Conservation (phyloP, 2,329 filamentous ascomycete genomes). For the Elsinoe fawcettii region DNA sequence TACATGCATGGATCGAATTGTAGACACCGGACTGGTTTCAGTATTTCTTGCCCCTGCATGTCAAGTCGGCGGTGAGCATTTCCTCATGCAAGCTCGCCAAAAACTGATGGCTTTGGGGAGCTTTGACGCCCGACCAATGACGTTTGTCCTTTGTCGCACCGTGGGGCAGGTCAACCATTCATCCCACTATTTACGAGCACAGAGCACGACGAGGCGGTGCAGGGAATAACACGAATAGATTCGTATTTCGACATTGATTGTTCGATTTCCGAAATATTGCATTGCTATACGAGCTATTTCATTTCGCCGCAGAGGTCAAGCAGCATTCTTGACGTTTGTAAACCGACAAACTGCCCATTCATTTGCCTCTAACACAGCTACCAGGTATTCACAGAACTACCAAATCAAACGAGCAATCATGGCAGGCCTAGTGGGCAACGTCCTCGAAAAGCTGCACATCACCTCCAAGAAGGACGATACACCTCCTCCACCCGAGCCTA, state of each 20-base stretch:
- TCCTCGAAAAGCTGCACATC: conserved; percentile 37
- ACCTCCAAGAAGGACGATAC: conserved; percentile 28
- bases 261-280: not conserved
- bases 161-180: conserved; percentile 12
- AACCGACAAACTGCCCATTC: no score
- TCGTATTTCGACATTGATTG: not conserved
- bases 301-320: no score
- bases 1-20: not conserved
- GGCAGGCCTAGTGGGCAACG: conserved; percentile 27
- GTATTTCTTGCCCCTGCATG: not conserved
- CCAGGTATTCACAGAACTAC: not conserved
- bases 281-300: no score
- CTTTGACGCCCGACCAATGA: conserved; percentile 2
- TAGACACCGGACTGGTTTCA: conserved; percentile 3
- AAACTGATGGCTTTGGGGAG: not conserved
- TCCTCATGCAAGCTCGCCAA: not conserved
- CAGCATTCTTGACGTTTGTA: no score
- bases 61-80: not conserved
- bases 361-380: not conserved
- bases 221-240: not conserved
- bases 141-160: not conserved
- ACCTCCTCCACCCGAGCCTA: conserved; percentile 45
- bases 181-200: conserved; percentile 12
- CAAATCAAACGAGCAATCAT: conserved; percentile 1
- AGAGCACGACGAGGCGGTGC: conserved; percentile 4